Conservation (phyloP, 1,139 yeast genomes). For the Blastobotrys capitulatus region DNA sequence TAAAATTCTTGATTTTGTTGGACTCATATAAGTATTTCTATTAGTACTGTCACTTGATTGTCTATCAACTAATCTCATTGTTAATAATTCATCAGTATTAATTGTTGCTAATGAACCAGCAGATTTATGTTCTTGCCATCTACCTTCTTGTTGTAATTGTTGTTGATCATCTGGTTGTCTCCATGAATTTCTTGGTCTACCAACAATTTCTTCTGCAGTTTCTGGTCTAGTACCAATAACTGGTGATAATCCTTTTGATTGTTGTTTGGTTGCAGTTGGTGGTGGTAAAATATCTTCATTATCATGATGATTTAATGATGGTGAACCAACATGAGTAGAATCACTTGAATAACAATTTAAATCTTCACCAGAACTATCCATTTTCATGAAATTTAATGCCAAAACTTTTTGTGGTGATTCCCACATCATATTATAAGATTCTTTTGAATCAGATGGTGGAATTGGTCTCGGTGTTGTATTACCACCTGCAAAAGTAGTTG, state of each 20-base stretch:
- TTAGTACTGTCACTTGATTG: constrained; percentile 15
- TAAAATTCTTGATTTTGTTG: constrained; percentile 24
- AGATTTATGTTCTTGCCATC: constrained; percentile 53
- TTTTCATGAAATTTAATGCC: constrained; percentile 32
- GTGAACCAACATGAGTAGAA: constrained; percentile 39
- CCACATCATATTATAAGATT: constrained; percentile 19
- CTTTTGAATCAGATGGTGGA: constrained; percentile 4
- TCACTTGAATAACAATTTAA: constrained; percentile 26
- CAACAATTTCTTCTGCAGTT: not conserved
- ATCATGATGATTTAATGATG: constrained; percentile 1
- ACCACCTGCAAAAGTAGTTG: constrained; percentile 2
- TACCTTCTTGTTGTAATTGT: constrained; percentile 13
- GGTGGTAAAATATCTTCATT: constrained; percentile 2
- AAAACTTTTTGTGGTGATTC: constrained; percentile 35
- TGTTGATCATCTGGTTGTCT: constrained; percentile 44
- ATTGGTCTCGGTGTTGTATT: not conserved
- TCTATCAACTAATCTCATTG: constrained; percentile 59
- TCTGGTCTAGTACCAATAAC: constrained; percentile 7
- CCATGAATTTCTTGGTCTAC: constrained; percentile 59
- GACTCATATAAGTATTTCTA: constrained; percentile 25
- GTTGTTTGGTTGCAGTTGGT: not conserved
- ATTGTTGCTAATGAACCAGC: constrained; percentile 76
- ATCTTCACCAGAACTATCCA: constrained; percentile 27
- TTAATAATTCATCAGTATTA: constrained; percentile 76
- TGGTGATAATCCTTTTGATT: constrained; percentile 4